Evolutionary conservation across 2,329 filamentous ascomycete species (phyloP), one percentile per base, ranked within the genome.

Genomic region (Eurotiales sp.): DNA sequence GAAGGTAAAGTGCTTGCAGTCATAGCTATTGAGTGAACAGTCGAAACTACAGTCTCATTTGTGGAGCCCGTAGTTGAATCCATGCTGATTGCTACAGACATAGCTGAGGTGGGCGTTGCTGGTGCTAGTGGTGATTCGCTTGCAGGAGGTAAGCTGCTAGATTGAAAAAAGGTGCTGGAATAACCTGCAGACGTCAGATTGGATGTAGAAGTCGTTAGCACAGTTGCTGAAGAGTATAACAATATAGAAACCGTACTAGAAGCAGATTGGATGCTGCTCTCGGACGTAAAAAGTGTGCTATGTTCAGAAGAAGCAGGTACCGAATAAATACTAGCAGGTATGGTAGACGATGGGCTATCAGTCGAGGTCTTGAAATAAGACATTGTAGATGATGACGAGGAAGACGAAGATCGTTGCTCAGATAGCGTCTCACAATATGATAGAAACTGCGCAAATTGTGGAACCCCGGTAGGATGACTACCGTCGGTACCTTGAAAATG

Each of bases 391-490:
- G 34, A 19, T 4, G 19, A 4, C 2, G 45, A 40, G 3, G 45
- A 40, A 10, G 15, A 36, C 0, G 22, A 11, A 3, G 6, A 42
- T 3, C 21, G 32, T 15, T 12, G 5, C 29, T 17, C n/a, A n/a
- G n/a, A n/a, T 17, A 47, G 6, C 6, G 45, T 47, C 23, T 53
- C 50, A 34, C 53, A 55, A 17, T 50, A 55, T 4, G 51, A 55
- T 19, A 55, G 25, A 12, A 53, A 55, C 27, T 55, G 53, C 29
- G 50, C 46, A 32, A 55, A 55, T 17, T 53, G 45, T 1, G 53
- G 53, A 4, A 46, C 22, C 23, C 21, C 22, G 23, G 27, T 10
- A 12, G 44, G 4, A 8, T 25, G n/a, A 29, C 36, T 30, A 23
- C 23, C 14, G 4, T 11, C 17, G n/a, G n/a, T n/a, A n/a, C 11